Conservation (phyloP, 1,284 basidiomycete genomes). For the Ganoderma sinense region DNA sequence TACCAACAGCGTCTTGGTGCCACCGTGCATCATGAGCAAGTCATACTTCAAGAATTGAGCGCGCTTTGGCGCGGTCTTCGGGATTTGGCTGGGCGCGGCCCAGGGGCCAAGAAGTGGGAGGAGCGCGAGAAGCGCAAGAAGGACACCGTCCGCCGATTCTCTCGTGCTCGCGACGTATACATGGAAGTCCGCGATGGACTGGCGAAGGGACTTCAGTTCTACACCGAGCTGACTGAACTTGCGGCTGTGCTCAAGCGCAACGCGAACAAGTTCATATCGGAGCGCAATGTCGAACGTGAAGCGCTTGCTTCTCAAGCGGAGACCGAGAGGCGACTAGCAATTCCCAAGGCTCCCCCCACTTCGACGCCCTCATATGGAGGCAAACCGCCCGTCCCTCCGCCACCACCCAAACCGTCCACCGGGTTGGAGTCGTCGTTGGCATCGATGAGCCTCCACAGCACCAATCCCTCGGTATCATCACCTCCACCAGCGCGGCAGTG, state of each 20-base stretch:
- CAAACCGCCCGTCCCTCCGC: conserved; percentile 59
- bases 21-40: conserved; percentile 81
- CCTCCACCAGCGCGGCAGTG: conserved; percentile 44
- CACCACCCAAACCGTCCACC: conserved; percentile 46
- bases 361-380: conserved; percentile 51
- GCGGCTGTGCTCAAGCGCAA: conserved; percentile 66
- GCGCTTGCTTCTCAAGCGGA: conserved; percentile 75
- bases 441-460: conserved; percentile 54
- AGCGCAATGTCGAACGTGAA: conserved; percentile 78
- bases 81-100: conserved; percentile 74
- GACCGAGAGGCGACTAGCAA: conserved; percentile 67
- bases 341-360: conserved; percentile 36
- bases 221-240: conserved; percentile 81
- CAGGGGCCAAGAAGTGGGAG: conserved; percentile 81
- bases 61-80: conserved; percentile 75
- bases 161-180: conserved; percentile 81
- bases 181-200: conserved; percentile 89
- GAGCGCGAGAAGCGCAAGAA: conserved; percentile 81
- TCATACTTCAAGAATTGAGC: conserved; percentile 74
- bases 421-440: conserved; percentile 58
- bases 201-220: conserved; percentile 90
- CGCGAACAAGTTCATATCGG: conserved; percentile 67
- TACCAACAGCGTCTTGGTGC: conserved; percentile 85
- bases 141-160: conserved; percentile 77
- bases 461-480: conserved; percentile 43